Base-by-base conservation (phyloP, 1,284 basidiomycete genomes). In the Neolentinus lepideus region DNA sequence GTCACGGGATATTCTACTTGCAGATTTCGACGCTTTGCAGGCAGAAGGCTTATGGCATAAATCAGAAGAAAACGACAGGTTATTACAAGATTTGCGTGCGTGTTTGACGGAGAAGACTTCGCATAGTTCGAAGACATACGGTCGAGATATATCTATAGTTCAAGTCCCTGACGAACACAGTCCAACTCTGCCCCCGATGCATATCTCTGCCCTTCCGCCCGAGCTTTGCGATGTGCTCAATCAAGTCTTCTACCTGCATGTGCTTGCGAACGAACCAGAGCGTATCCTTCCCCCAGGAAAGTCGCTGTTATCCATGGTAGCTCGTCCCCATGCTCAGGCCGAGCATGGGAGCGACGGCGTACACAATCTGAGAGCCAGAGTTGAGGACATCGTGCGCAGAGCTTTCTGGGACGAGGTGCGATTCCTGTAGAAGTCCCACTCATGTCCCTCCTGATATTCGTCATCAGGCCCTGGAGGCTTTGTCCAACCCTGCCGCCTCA, bases 331-430 rank as follows among this genome's bases (percentile, higher is more conserved):
- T 52, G 66, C 68, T 21, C 60, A 62, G 21, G 43, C 58, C 53
- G 60, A 65, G 47, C 57, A 61, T 25, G 47, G 61, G 31, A 64
- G 62, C 10, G 58, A 66, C 12, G 57, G 61, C 14, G 63, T 64
- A 27, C 64, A 71, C 4, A 66, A 65, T 12, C 59, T 86, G 2
- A 72, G 77, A 22, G 70, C 74, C 33, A 75, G 73, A 57, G 81
- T 90, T 4, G 76, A 78, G 57, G 72, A 77, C 54, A 71, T 79
- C 3, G 77, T 80, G 14, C 81, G 84, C 63, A 71, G 69, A 48
- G 85, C 83, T 4, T 90, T 89, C 63, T 90, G 87, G 87, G 80
- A 83, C 45, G 78, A 86, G 74, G 86, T 86, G 63, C 59, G 69
- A 57, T 57, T 56, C 45, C 46, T 31, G 51, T 11, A 21, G 16